Base-by-base conservation (phyloP, 805 yeast species). In the Isabelozyma rhagii region DNA sequence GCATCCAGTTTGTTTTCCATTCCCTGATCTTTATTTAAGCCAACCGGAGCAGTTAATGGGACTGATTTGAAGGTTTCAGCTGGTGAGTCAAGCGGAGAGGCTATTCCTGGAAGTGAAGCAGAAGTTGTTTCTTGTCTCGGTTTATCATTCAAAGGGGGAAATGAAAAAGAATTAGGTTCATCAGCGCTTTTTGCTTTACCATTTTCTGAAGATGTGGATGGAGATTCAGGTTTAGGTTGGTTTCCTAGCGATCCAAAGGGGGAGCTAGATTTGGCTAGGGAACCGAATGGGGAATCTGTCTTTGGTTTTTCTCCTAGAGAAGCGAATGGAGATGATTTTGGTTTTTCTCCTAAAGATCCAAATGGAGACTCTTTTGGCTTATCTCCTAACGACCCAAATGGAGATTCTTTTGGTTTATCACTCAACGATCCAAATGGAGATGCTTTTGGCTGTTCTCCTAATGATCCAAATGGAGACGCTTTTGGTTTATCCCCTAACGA, bases 271-370 rank as follows among this genome's bases (percentile, higher is more conserved):
- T 21, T 21, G 11, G 36, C 15, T 9, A 39, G 15, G 5, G n/a
- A 29, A 40, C 47, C 51, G 44, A 53, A 53, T 9, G 54, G 51
- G 14, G 54, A 51, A 3, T 18, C 41, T 8, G 40, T 4, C 13
- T 41, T 48, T 15, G 18, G 40, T 10, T 43, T 31, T 4, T 38
- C 29, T 8, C 31, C 39, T n/a, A 52, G 41, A 25, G 45, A 17
- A 38, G 47, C 57, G 40, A 52, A 54, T 0, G 57, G 51, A 28
- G 57, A 54, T 5, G 25, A 10, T 31, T 10, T 31, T 31, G 40
- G 34, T n/a, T 43, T 6, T 10, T 27, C 31, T 13, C 18, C 40
- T 41, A 14, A 41, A 14, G 28, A 29, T 14, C 36, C 51, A 41
- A 51, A 52, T 41, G 51, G 56, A 10, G 43, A 44, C 2, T 40